These are phyloP conservation scores for Fusarium heterosporum DNA, from an alignment of 2,329 filamentous ascomycete genomes.

Conservation along the genomic window DNA sequence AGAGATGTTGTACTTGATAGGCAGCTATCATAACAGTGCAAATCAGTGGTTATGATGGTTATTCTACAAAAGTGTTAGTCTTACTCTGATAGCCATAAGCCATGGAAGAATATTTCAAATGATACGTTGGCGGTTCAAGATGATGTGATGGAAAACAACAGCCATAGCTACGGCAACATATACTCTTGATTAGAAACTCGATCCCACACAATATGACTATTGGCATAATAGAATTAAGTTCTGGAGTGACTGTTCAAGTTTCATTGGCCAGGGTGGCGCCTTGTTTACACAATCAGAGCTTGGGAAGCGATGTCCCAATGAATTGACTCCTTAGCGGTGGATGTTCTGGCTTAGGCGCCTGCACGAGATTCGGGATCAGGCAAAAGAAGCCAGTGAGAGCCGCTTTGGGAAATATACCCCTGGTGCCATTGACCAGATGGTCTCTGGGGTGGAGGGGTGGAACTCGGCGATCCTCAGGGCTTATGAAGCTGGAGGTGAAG, in stretches of 20 bases:
- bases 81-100: too few species aligned
- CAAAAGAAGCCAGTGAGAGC: not conserved
- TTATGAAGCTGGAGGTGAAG: not conserved
- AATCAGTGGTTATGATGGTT: too few species aligned
- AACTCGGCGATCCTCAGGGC: not conserved
- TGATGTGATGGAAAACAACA: too few species aligned
- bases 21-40: too few species aligned
- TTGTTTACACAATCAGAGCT: not conserved
- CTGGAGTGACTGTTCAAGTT: not conserved
- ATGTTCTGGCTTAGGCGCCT: conserved; percentile 4
- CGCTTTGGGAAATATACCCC: not conserved
- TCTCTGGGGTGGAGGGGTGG: not conserved
- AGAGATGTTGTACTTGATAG: too few species aligned
- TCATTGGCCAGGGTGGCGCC: not conserved
- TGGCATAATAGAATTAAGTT: too few species aligned
- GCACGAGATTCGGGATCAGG: not conserved
- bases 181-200: too few species aligned
- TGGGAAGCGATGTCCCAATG: not conserved
- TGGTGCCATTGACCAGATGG: not conserved
- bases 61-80: too few species aligned
- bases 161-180: too few species aligned
- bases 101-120: too few species aligned
- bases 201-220: too few species aligned
- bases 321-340: not conserved
- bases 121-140: too few species aligned